Base-by-base conservation (phyloP, 1,284 basidiomycete species). In the Exobasidium cylindrosporum region DNA sequence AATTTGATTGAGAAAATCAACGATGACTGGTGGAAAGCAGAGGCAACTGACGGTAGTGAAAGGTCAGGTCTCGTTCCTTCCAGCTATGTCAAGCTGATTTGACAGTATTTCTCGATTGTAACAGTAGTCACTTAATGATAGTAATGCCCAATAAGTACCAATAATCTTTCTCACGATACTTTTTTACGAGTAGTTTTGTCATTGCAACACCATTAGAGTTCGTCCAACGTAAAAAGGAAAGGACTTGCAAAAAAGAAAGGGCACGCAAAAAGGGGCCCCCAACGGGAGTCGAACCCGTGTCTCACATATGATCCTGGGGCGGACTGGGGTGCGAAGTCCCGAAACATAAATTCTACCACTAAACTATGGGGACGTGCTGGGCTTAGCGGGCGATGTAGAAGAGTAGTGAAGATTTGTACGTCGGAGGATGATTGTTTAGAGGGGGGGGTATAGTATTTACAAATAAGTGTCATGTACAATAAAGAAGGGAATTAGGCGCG, bases 11-110 rank as follows among this genome's bases (percentile, higher is more conserved):
- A 76, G 40, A 63, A 62, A 21, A 68, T 76, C 23, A 66, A 64
- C 29, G 71, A 68, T 47, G 74, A 76, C 59, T 76, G 74, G 74
- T 76, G 71, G 70, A 62, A 72, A 13, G 67, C 58, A 4, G 60
- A 45, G 23, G 60, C 56, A 31, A 45, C 24, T 13, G 62, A 67
- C n/a, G 67, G 65, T 29, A 17, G 44, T 29, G 56, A 45, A 30
- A 43, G 46, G 26, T 62, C 26, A 1, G 74, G 74, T 10, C 73
- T 76, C 35, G 72, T 76, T n/a, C 74, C 74, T 0, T 58, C 62
- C 0, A 62, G 57, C 4, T 76, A 76, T 57, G 65, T 76, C 17
- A 56, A 64, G 28, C 47, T 24, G 21, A 50, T 50, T 14, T 50
- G 26, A 50, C 17, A 40, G 35, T 40, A 40, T 40, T 10, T 40